Conservation (phyloP, 192 early-diverging fungal genomes). For the Diversispora eburnea region DNA sequence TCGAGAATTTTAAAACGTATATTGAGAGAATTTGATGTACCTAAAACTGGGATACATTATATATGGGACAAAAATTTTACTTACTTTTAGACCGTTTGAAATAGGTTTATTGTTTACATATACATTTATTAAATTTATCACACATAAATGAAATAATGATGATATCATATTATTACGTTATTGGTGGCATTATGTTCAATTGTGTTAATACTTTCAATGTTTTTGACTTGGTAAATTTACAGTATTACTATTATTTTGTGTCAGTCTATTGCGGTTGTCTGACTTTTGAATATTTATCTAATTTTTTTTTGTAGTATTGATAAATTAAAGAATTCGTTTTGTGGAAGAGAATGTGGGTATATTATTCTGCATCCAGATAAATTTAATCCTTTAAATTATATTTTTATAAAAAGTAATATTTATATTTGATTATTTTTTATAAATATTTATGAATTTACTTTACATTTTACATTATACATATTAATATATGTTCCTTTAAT, state of each 20-base stretch:
- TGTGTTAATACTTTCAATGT: slow-evolving; percentile 3
- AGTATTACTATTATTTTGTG: background rate
- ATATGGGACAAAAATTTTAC: slow-evolving; percentile 3
- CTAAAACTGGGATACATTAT: background rate
- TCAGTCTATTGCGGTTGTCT: no score
- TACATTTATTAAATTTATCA: background rate
- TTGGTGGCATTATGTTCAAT: background rate
- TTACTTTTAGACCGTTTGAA: slow-evolving; percentile 1
- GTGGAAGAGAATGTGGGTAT: slow-evolving; percentile 55
- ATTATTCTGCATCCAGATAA: slow-evolving; percentile 45
- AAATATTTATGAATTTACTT: background rate
- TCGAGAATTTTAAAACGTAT: background rate
- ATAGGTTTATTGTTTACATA: background rate
- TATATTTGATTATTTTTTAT: background rate
- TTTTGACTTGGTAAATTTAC: slow-evolving; percentile 22
- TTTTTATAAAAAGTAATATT: slow-evolving; percentile 46
- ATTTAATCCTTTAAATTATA: slow-evolving; percentile 53
- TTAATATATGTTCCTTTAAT: background rate
- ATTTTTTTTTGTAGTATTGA: slow-evolving; percentile 53
- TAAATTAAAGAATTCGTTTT: slow-evolving; percentile 46
- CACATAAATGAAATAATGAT: background rate
- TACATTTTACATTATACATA: background rate
- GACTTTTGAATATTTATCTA: background rate
- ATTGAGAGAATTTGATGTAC: background rate
- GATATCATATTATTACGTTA: background rate